These are phyloP conservation scores for Zarea fungicola DNA, from an alignment of 2,329 filamentous ascomycete species.

Conservation along the genomic window DNA sequence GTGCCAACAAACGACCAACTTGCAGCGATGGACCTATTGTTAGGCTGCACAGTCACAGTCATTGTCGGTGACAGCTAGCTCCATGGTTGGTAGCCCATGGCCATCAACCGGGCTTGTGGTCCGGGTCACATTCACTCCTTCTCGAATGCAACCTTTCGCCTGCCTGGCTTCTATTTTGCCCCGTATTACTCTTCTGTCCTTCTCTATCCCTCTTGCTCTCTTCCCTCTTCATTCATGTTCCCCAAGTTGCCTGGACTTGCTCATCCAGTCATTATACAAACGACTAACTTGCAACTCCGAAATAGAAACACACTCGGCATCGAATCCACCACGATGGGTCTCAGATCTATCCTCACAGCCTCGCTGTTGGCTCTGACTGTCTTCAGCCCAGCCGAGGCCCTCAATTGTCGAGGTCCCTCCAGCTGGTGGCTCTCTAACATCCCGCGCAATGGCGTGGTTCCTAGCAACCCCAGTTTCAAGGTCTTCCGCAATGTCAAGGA, in stretches of 20 bases:
- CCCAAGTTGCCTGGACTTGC: not conserved
- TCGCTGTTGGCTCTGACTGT: constrained; percentile 13
- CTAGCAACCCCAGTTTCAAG: constrained; percentile 55
- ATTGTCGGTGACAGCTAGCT: not conserved
- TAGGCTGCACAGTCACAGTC: too few species aligned
- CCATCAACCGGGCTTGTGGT: constrained; percentile 1
- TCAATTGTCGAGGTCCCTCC: constrained; percentile 27
- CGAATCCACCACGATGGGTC: constrained; percentile 10
- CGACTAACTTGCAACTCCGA: not conserved
- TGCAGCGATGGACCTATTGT: too few species aligned
- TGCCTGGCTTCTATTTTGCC: constrained; percentile 5
- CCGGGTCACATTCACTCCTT: not conserved
- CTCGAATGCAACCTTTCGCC: constrained; percentile 3
- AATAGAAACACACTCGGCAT: not conserved
- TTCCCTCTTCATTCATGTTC: not conserved
- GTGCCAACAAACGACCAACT: not conserved
- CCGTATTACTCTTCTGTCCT: constrained; percentile 1
- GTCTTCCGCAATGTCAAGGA: constrained; percentile 74
- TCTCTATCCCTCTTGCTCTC: not conserved
- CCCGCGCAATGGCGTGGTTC: constrained; percentile 60
- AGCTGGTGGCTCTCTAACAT: constrained; percentile 70
- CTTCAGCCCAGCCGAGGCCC: constrained; percentile 12
- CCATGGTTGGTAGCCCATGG: too few species aligned
- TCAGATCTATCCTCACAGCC: constrained; percentile 11
- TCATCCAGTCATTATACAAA: not conserved